Evolutionary conservation across 768 basidiomycete species (phyloP), one percentile per base, ranked within the genome.

Genomic region (Naganishia onofrii): DNA sequence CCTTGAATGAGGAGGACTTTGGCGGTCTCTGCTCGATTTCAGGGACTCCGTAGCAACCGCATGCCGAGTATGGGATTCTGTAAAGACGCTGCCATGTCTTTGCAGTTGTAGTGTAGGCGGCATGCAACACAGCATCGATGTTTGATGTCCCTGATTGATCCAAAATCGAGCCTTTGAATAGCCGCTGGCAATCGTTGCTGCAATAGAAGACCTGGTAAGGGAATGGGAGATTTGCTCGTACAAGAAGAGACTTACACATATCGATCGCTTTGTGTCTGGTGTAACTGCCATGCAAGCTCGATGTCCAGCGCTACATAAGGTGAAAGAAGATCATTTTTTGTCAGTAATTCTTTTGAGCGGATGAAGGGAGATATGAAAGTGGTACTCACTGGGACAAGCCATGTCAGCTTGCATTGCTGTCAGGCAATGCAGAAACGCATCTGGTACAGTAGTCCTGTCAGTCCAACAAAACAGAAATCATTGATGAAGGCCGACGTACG

Each of bases 211-310:
- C 26, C 10, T 23, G 26, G 26, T 31, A 28, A 31, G 53, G 9
- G 5, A 23, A 2, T 54, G 10, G 4, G 26, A n/a, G 28, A 26
- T 54, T 26, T 17, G n/a, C 53, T 3, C 9, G 21, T 2, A 10
- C 29, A n/a, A n/a, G 53, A 31, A 28, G 19, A 46, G 23, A n/a
- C 53, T 57, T 21, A 57, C 56, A 57, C 56, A 19, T 57, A 57
- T 21, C 29, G 8, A n/a, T 57, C 56, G 10, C 13, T n/a, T 34
- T 57, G 28, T 36, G n/a, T 28, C 32, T 57, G 56, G 32, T 57
- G 56, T 19, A 57, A 31, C 32, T 57, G 56, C 56, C 28, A 57
- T n/a, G 56, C 28, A 31, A 57, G 56, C 56, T 57, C 56, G 31
- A 57, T 57, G 29, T 57, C 56, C 2, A 57, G 56, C 21, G 56